phyloP scores from a whole-genome alignment of 495 filamentous ascomycete genomes.

The Pyronema omphalodes region DNA sequence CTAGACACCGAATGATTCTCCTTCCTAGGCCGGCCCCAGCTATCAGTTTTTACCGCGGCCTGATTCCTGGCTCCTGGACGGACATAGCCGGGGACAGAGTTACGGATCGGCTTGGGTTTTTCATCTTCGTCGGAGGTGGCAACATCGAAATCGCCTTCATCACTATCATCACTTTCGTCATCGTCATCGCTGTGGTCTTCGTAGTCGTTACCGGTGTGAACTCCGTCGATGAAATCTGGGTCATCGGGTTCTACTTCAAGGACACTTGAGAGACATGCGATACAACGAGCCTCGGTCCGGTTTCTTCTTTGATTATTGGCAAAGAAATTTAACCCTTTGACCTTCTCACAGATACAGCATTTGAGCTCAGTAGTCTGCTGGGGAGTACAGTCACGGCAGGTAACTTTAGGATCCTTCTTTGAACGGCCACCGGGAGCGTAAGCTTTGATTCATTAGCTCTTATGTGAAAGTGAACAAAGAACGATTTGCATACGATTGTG shows the following conservation, averaged over 20 bases:
- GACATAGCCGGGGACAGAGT: too few species aligned
- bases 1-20: too few species aligned
- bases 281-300: conserved; percentile 33
- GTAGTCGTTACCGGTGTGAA: background rate
- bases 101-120: too few species aligned
- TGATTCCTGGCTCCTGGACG: too few species aligned
- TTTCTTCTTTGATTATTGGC: conserved; percentile 34
- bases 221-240: background rate
- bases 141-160: background rate
- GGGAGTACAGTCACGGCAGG: conserved; percentile 25
- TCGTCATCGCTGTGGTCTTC: conserved; percentile 4
- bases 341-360: conserved; percentile 28
- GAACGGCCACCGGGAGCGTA: conserved; percentile 1
- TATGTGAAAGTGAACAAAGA: background rate
- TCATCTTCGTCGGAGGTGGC: background rate
- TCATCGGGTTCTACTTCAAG: conserved; percentile 13
- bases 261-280: conserved; percentile 31
- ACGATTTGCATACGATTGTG: background rate
- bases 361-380: conserved; percentile 23
- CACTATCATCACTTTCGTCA: background rate
- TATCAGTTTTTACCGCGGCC: too few species aligned
- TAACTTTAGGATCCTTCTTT: conserved; percentile 8
- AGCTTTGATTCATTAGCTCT: background rate
- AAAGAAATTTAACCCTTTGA: conserved; percentile 32
- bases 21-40: too few species aligned